Percentiles rank a stretch among this genome's conserved stretches.
These are phyloP conservation scores for Cryptococcus sp. DNA, from an alignment of 1,284 basidiomycete genomes.

Conservation along the genomic window DNA sequence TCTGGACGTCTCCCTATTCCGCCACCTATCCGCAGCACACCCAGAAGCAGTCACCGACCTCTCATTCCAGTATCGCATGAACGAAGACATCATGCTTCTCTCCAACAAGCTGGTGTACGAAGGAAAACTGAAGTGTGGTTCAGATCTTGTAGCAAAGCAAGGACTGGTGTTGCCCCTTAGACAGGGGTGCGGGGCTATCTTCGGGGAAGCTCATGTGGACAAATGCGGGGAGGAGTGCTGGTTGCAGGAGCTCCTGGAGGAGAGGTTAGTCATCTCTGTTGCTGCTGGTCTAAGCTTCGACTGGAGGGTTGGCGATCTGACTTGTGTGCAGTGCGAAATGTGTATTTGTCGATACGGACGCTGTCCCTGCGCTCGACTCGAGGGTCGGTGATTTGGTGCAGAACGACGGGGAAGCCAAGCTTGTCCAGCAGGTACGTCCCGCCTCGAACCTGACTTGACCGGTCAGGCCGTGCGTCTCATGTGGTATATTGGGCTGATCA, in stretches of 20 bases:
- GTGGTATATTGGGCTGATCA: neutral
- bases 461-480: neutral
- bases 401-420: conserved; percentile 74
- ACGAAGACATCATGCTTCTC: conserved; percentile 90
- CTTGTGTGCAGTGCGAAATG: conserved; percentile 67
- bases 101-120: conserved; percentile 89
- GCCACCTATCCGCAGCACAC: conserved; percentile 80
- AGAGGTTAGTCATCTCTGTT: conserved; percentile 58
- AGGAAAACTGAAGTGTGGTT: conserved; percentile 76
- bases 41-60: conserved; percentile 80
- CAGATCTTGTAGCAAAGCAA: conserved; percentile 66
- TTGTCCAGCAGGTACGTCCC: conserved; percentile 54
- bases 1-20: conserved; percentile 86
- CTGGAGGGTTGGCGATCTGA: neutral
- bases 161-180: conserved; percentile 62
- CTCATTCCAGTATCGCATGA: conserved; percentile 93
- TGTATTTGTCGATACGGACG: conserved; percentile 91
- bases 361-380: conserved; percentile 71
- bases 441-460: too few relatives aligned
- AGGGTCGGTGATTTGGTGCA: conserved; percentile 85
- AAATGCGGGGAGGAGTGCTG: conserved; percentile 62
- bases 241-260: conserved; percentile 67
- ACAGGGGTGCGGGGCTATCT: conserved; percentile 45
- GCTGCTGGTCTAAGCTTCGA: neutral
- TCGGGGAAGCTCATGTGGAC: conserved; percentile 50